Evolutionary conservation across 2,329 filamentous ascomycete species (phyloP).

Genomic region (Stagonosporopsis cucurbitacearum): DNA sequence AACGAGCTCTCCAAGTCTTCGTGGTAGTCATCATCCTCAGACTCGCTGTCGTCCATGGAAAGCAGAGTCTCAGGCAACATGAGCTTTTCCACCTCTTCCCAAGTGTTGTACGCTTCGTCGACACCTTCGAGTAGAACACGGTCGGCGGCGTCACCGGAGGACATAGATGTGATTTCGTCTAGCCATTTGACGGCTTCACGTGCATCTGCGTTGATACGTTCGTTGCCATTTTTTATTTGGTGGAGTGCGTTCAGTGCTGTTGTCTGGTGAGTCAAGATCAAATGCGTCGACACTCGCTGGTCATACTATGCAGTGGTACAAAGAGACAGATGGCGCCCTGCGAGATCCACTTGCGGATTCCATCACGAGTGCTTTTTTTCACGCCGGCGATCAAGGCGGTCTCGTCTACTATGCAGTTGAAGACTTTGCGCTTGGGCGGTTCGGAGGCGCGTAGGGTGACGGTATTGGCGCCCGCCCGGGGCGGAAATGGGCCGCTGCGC

Average conservation of each 20-base stretch:
- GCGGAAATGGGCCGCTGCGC: conserved; percentile 42
- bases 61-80: conserved; percentile 57
- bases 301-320: conserved; percentile 59
- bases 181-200: conserved; percentile 59
- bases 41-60: conserved; percentile 55
- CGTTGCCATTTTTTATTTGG: conserved; percentile 51
- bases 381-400: conserved; percentile 58
- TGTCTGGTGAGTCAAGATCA: conserved; percentile 28
- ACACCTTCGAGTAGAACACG: conserved; percentile 56
- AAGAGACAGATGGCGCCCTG: conserved; percentile 59
- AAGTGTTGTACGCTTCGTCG: conserved; percentile 56
- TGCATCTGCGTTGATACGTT: conserved; percentile 54
- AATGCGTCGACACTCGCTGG: conserved; percentile 14
- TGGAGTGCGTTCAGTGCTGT: conserved; percentile 56
- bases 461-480: conserved; percentile 37
- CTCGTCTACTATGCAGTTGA: conserved; percentile 62
- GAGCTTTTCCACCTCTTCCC: conserved; percentile 58
- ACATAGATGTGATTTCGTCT: conserved; percentile 57
- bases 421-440: conserved; percentile 53
- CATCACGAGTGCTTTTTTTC: conserved; percentile 59
- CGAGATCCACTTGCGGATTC: conserved; percentile 59
- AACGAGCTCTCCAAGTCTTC: conserved; percentile 49
- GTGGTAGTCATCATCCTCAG: conserved; percentile 43
- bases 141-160: conserved; percentile 42
- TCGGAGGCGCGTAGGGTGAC: conserved; percentile 36